Conservation (phyloP, 1,284 basidiomycete genomes). For the Austropuccinia psidii region DNA sequence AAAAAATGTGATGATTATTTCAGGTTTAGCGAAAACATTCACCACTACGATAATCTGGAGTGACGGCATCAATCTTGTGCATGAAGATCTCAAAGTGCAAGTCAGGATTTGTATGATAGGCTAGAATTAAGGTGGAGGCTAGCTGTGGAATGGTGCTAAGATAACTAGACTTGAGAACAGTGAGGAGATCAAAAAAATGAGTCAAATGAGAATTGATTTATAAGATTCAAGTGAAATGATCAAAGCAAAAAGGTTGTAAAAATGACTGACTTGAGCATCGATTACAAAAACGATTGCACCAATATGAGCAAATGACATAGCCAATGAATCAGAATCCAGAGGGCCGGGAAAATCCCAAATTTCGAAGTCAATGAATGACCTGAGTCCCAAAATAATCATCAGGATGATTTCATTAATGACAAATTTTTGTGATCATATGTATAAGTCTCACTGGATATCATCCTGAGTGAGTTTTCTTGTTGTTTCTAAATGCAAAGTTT, state of each 20-base stretch:
- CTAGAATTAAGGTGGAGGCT: constrained; percentile 46
- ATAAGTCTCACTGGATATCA: constrained; percentile 63
- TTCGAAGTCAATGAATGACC: constrained; percentile 82
- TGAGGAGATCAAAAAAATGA: constrained; percentile 29
- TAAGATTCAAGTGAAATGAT: not conserved
- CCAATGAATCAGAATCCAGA: constrained; percentile 40
- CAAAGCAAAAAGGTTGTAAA: not conserved
- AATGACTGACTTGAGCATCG: constrained; percentile 70
- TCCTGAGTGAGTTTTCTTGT: constrained; percentile 69
- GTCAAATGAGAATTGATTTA: not conserved
- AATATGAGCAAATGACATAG: constrained; percentile 38
- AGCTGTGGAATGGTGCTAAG: constrained; percentile 47
- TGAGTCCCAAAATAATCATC: constrained; percentile 48
- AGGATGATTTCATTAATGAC: constrained; percentile 32
- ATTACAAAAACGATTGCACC: constrained; percentile 77
- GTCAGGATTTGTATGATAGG: constrained; percentile 62
- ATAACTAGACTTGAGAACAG: constrained; percentile 55
- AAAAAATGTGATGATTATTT: constrained; percentile 22
- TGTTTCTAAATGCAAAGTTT: constrained; percentile 84
- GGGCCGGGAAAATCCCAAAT: constrained; percentile 88
- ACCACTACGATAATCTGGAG: constrained; percentile 88
- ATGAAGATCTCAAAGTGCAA: constrained; percentile 88
- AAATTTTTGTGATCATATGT: not conserved
- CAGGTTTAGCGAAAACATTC: constrained; percentile 43
- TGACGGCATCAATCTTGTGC: constrained; percentile 87